Percentiles rank a stretch among this genome's conserved stretches.
phyloP scores from a whole-genome alignment of 2,329 filamentous ascomycete genomes.

The Paecilomyces fulvus region DNA sequence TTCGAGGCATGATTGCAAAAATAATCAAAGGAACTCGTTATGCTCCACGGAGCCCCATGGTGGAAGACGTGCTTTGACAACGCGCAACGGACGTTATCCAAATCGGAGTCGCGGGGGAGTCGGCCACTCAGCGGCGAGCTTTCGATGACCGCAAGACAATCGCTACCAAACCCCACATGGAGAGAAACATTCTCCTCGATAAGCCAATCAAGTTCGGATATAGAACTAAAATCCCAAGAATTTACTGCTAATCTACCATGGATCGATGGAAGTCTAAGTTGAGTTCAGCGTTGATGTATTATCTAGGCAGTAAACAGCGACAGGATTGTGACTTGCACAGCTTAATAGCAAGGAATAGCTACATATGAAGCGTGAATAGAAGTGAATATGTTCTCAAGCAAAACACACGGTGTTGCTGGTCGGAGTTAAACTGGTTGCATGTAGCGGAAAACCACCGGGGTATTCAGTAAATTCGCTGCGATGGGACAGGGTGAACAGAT shows the following conservation, averaged over 20 bases:
- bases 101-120: neutral
- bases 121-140: neutral
- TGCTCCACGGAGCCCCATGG: neutral
- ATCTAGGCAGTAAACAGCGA: neutral
- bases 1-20: neutral
- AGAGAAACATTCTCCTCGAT: neutral
- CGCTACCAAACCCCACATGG: neutral
- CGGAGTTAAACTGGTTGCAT: neutral
- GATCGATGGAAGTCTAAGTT: neutral
- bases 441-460: conserved; percentile 5
- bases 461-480: conserved; percentile 4
- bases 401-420: neutral
- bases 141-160: neutral
- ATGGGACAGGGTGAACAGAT: conserved; percentile 1
- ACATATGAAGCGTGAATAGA: neutral
- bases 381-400: neutral
- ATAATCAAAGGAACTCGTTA: neutral
- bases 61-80: neutral
- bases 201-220: neutral
- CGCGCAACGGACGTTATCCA: neutral
- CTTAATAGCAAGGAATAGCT: neutral
- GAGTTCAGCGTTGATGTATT: neutral
- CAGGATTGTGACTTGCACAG: neutral
- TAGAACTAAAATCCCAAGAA: neutral
- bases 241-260: neutral